Evolutionary conservation across 768 basidiomycete species (phyloP), one percentile per base, ranked within the genome.

Genomic region (Hydnomerulius pinastri): DNA sequence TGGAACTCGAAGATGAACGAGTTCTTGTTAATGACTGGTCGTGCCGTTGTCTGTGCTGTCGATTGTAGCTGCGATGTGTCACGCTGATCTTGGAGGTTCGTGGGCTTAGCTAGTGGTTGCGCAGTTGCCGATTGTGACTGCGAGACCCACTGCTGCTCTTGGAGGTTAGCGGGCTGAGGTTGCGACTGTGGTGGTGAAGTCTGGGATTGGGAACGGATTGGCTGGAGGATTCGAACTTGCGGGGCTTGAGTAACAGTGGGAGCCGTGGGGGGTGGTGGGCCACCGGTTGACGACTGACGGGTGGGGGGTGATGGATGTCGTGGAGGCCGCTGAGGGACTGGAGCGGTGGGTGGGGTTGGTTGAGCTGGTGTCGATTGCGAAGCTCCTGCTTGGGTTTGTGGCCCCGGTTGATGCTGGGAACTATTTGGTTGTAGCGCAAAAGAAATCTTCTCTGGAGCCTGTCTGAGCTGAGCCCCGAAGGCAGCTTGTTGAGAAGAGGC

Each of bases 1-100:
- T 62, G 68, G 27, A 68, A 70, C 23, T 33, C 35, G 17, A 48
- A 53, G 23, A 56, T 42, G 21, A 68, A 68, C 13, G 15, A 47
- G 11, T 52, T 61, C 42, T 54, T 54, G 40, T 55, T 53, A 10
- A 15, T 13, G 15, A 7, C 29, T 23, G 18, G 21, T 13, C 43
- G 46, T 29, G 37, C 15, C 1, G 7, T 36, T 6, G 18, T 46
- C 23, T 46, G 63, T n/a, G 13, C 29, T 40, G 23, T 50, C 33
- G 50, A 38, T 43, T n/a, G n/a, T n/a, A n/a, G n/a, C n/a, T n/a
- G n/a, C n/a, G n/a, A n/a, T n/a, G n/a, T n/a, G n/a, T n/a, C n/a
- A n/a, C n/a, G n/a, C n/a, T n/a, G n/a, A n/a, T n/a, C n/a, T n/a
- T n/a, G n/a, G n/a, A n/a, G n/a, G n/a, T n/a, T n/a, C n/a, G n/a